Conservation (phyloP, 345 rosid genomes). For the Aquilaria yunnanensis region DNA sequence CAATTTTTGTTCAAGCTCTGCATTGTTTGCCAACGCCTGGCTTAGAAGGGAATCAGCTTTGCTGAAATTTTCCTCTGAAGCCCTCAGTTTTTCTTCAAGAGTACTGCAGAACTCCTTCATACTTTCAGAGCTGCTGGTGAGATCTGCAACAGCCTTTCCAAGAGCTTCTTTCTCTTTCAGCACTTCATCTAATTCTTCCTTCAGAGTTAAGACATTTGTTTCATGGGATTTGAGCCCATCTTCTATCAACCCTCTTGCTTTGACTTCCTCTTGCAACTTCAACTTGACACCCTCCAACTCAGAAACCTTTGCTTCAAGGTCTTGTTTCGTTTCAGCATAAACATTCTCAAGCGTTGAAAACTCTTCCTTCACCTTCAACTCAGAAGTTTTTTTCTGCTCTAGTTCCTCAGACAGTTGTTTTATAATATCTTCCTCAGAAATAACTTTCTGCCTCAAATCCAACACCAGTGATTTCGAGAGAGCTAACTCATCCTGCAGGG, state of each 20-base stretch:
- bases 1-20: slow-evolving; percentile 69
- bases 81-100: slow-evolving; percentile 60
- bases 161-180: slow-evolving; percentile 54
- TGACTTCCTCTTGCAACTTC: slow-evolving; percentile 50
- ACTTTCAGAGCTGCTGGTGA: slow-evolving; percentile 30
- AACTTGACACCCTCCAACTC: slow-evolving; percentile 42
- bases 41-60: slow-evolving; percentile 66
- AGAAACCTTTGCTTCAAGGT: slow-evolving; percentile 47
- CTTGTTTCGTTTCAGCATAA: slow-evolving; percentile 41
- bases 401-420: slow-evolving; percentile 54
- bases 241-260: slow-evolving; percentile 38
- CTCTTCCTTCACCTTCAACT: slow-evolving; percentile 59
- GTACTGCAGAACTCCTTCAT: slow-evolving; percentile 43
- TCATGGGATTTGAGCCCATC: slow-evolving; percentile 32
- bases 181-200: slow-evolving; percentile 28
- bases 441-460: slow-evolving; percentile 53
- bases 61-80: slow-evolving; percentile 54
- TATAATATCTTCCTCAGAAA: slow-evolving; percentile 58
- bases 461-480: slow-evolving; percentile 48
- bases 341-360: slow-evolving; percentile 40
- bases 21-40: slow-evolving; percentile 58
- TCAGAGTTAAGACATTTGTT: slow-evolving; percentile 22
- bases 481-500: slow-evolving; percentile 58
- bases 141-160: slow-evolving; percentile 45
- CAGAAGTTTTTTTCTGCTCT: slow-evolving; percentile 57